Evolutionary conservation across 495 filamentous ascomycete species (phyloP), one percentile per base, ranked within the genome.

Genomic region (Hyphodiscus hymeniophilus): DNA sequence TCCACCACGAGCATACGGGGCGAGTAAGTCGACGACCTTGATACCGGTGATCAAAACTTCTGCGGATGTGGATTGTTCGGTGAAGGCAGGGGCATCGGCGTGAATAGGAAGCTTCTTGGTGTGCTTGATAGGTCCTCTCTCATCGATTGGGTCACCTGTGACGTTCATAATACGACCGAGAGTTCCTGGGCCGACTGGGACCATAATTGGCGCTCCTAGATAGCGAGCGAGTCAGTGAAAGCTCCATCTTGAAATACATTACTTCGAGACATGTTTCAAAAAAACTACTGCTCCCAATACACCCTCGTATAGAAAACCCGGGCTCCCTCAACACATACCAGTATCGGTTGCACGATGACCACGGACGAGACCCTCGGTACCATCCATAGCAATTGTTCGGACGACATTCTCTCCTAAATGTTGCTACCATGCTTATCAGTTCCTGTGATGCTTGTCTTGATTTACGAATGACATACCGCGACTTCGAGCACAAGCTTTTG

Each of bases 121-220:
- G 61, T 81, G 74, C 81, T 96, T 95, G 80, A 98, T 86, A 57
- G 90, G 90, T 47, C 92, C 92, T 75, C 94, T 89, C 80, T 97
- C 92, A 66, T 98, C 92, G 76, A 98, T 97, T 65, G 92, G 94
- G 73, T 98, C 89, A 79, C 92, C 92, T 76, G 92, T 98, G 74
- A 98, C 92, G 81, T 98, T 98, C 77, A 98, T 89, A 79, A 98
- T 98, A 81, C 92, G 92, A 63, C 92, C 92, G 55, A 98, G 86
- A 45, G 90, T 95, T 64, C 78, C 89, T 61, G 80, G 79, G 64
- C 92, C 92, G 76, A 98, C 92, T 64, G 92, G 92, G 64, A 98
- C 87, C 73, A 81, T 91, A 79, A 98, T 98, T 64, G 92, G 92
- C 52, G 80, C 74, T 66, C 94, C n/a, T n/a, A n/a, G n/a, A n/a